phyloP scores from a whole-genome alignment of 768 basidiomycete species.

The Boletales sp. region DNA sequence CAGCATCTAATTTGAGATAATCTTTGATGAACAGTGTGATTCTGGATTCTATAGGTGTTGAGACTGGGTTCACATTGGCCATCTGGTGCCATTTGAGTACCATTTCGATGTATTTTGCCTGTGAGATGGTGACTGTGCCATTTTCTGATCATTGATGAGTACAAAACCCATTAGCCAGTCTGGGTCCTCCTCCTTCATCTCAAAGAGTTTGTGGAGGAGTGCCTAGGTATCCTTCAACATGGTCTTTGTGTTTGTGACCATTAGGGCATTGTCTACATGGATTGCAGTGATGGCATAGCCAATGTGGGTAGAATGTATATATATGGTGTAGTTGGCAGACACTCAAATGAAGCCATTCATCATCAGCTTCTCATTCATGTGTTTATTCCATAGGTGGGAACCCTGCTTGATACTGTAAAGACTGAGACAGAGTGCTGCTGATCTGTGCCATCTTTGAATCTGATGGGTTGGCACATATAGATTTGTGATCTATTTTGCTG shows the following conservation, averaged over 20 bases:
- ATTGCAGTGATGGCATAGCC: background rate
- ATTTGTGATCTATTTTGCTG: conserved; percentile 28
- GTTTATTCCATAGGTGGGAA: conserved; percentile 31
- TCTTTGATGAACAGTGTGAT: background rate
- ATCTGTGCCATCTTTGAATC: conserved; percentile 27
- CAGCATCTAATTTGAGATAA: background rate
- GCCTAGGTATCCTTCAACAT: too few species aligned
- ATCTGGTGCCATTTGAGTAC: too few species aligned
- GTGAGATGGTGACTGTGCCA: too few species aligned
- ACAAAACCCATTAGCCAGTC: too few species aligned
- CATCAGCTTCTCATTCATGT: too few species aligned
- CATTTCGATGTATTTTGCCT: too few species aligned
- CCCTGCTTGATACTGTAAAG: conserved; percentile 42
- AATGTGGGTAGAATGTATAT: background rate
- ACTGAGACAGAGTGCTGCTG: conserved; percentile 15
- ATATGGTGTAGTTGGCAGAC: background rate
- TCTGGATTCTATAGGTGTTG: background rate
- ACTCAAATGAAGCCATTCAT: background rate
- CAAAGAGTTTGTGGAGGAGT: too few species aligned
- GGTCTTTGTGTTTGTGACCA: background rate
- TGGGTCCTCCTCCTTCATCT: too few species aligned
- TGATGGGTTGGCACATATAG: conserved; percentile 37
- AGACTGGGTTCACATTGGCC: too few species aligned
- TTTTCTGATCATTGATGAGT: too few species aligned
- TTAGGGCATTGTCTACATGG: conserved; percentile 1